phyloP scores from a whole-genome alignment of 139 green algal genomes.

The Diplosphaera chodatii region DNA sequence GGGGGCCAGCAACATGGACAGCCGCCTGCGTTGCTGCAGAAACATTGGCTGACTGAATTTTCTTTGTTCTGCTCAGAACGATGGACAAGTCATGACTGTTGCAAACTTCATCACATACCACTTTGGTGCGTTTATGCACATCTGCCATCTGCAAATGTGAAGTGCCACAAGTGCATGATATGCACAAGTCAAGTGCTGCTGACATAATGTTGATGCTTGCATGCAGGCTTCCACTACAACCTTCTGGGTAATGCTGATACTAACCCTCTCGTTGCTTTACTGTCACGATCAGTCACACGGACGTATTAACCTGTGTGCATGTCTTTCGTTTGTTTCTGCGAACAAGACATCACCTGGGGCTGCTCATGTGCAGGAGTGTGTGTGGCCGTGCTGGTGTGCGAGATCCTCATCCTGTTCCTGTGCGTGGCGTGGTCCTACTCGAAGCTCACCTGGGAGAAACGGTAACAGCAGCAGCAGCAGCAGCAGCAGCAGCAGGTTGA shows the following conservation, averaged over 20 bases:
- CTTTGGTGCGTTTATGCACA: neutral
- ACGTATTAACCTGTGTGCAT: too few relatives aligned
- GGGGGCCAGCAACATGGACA: too few relatives aligned
- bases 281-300: too few relatives aligned
- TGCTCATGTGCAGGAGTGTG: slow-evolving; percentile 1
- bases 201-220: neutral
- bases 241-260: neutral
- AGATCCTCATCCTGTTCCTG: neutral
- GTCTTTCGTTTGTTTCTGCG: too few relatives aligned
- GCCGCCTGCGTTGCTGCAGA: too few relatives aligned
- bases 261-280: too few relatives aligned
- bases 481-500: too few relatives aligned
- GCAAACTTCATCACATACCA: neutral
- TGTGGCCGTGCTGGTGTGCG: neutral
- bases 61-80: neutral
- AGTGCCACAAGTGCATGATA: too few relatives aligned
- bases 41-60: too few relatives aligned
- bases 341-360: neutral
- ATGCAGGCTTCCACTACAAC: neutral
- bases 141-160: too few relatives aligned
- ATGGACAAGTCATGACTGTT: neutral
- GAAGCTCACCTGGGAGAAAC: neutral
- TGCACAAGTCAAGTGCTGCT: neutral
- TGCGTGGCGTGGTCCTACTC: neutral
- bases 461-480: too few relatives aligned